Evolutionary conservation across 257 asterid species (phyloP).

Genomic region (Nicotiana paniculata): DNA sequence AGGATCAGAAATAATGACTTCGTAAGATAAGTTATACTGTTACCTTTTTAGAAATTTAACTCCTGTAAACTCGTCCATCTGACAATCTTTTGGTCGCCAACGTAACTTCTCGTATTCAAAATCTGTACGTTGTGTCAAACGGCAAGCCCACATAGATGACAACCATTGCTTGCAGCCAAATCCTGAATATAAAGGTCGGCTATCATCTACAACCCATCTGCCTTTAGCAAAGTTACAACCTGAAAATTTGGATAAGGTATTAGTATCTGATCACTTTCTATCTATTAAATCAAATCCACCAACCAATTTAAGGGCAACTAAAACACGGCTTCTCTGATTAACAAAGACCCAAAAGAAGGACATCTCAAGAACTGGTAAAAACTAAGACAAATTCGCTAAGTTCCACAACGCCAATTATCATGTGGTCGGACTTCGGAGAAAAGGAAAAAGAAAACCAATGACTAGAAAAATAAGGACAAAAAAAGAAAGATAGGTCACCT

Average conservation of each 20-base stretch:
- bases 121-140: constrained; percentile 79
- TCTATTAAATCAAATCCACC: background rate
- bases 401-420: background rate
- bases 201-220: constrained; percentile 68
- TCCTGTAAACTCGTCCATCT: constrained; percentile 65
- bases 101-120: constrained; percentile 79
- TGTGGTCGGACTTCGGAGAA: background rate
- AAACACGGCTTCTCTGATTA: background rate
- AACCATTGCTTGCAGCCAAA: constrained; percentile 85
- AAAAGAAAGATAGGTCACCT: constrained; percentile 22
- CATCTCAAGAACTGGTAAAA: background rate
- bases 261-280: background rate
- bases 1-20: background rate
- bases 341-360: background rate
- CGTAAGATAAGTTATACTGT: background rate
- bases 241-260: constrained; percentile 28
- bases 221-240: constrained; percentile 74
- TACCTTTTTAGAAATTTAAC: constrained; percentile 65
- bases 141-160: constrained; percentile 98
- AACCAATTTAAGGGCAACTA: background rate
- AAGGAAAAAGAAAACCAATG: background rate
- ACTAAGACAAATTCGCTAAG: background rate
- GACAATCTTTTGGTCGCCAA: constrained; percentile 72
- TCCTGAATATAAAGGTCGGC: constrained; percentile 76
- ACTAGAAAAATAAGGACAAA: background rate